Evolutionary conservation across 345 rosid species (phyloP), one percentile per base, ranked within the genome.

Genomic region (Brassica carinata): DNA sequence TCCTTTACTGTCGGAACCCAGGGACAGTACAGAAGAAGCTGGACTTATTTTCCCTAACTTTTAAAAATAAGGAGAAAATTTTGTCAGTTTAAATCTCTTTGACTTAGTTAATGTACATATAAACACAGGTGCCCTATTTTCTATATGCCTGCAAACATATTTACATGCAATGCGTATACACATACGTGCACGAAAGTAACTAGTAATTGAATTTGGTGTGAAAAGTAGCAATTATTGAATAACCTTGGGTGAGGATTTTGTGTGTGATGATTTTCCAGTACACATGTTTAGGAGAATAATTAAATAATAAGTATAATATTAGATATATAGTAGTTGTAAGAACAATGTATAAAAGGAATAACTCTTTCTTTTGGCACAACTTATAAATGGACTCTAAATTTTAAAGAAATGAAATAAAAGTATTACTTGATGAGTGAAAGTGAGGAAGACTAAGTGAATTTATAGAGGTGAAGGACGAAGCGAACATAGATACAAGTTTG

Each of bases 231-330:
- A 73, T 48, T 59, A 79, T 34, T 45, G 30, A 58, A 75, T 70
- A 75, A 90, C 97, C 94, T 90, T 90, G 7, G 86, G 81, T 57
- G 93, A 80, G 74, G 96, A 83, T 77, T 89, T 89, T 33, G 92
- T 71, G 83, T 75, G 79, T 78, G 93, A 73, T 82, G 73, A 76
- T 72, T 85, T 91, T 89, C 91, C 98, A 90, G 91, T 89, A 79
- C 82, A 82, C 84, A 81, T 81, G 17, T 65, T 14, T 64, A 76
- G 13, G 15, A 45, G 64, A 64, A 77, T 9, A 38, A 0, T 64
- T 64, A 30, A 30, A 29, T 63, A 62, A 10, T 26, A 2, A 36
- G 43, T 36, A 26, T 58, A 48, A 8, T 26, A 8, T 45, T n/a
- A 17, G 4, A 59, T 19, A 23, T 23, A 23, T 23, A 59, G 30